phyloP scores from a whole-genome alignment of 2,329 filamentous ascomycete species.

The Thelonectria rubi region DNA sequence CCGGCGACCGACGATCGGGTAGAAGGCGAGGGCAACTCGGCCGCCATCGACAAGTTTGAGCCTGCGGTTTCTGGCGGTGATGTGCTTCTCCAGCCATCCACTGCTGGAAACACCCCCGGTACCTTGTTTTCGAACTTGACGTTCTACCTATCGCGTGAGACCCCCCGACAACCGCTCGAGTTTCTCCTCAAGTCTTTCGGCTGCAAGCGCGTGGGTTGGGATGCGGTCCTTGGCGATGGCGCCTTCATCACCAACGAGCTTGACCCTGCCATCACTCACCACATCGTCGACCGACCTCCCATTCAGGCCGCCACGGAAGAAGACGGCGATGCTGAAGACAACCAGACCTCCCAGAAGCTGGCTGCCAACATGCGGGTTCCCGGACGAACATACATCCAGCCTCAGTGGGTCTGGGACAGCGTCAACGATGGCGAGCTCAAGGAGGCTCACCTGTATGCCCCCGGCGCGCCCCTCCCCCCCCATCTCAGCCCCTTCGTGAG shows the following conservation, averaged over 20 bases:
- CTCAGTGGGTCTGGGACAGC: conserved; percentile 99
- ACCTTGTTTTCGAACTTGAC: conserved; percentile 89
- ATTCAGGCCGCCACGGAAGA: conserved; percentile 67
- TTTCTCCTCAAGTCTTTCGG: conserved; percentile 94
- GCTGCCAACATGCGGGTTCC: conserved; percentile 77
- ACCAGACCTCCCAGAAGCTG: conserved; percentile 68
- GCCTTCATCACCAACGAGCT: conserved; percentile 91
- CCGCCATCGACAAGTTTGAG: conserved; percentile 90
- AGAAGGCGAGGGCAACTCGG: conserved; percentile 59
- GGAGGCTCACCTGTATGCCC: conserved; percentile 86
- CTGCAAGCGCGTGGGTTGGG: conserved; percentile 96
- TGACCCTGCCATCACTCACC: conserved; percentile 91
- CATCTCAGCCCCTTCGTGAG: conserved; percentile 97
- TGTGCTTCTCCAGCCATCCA: conserved; percentile 79
- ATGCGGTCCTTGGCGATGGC: conserved; percentile 87
- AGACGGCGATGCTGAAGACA: conserved; percentile 63
- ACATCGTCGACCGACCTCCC: conserved; percentile 90
- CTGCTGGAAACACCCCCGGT: conserved; percentile 71
- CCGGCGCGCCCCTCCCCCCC: conserved; percentile 88
- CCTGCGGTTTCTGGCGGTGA: conserved; percentile 86
- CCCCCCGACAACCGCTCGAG: conserved; percentile 87
- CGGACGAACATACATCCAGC: conserved; percentile 93
- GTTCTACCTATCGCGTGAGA: conserved; percentile 93
- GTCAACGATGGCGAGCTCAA: conserved; percentile 92
- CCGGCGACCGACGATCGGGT: conserved; percentile 52